phyloP scores from a whole-genome alignment of 371 early-diverging fungal species.

The Mortierella sp. region DNA sequence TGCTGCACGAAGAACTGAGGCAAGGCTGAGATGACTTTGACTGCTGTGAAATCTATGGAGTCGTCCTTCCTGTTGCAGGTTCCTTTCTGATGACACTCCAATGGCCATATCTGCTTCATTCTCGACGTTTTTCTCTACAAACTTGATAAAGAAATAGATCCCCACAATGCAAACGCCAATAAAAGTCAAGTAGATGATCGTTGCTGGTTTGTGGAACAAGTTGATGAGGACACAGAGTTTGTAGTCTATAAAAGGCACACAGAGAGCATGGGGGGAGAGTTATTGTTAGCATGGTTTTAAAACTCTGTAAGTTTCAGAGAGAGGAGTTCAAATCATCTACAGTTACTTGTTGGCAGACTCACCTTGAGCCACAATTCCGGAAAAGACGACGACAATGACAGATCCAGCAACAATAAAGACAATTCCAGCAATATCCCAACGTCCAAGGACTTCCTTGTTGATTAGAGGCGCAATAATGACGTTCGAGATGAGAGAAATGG shows the following conservation, averaged over 20 bases:
- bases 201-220: constrained; percentile 72
- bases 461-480: constrained; percentile 87
- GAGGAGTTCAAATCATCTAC: not conserved
- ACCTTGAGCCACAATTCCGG: constrained; percentile 65
- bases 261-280: no score
- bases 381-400: constrained; percentile 78
- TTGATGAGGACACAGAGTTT: constrained; percentile 80
- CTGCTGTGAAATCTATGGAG: constrained; percentile 33
- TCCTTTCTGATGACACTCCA: constrained; percentile 38
- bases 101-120: constrained; percentile 44
- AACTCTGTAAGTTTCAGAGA: no score
- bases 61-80: constrained; percentile 31
- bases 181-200: constrained; percentile 75
- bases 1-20: not conserved
- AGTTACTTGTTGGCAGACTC: not conserved
- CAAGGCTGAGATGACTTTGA: constrained; percentile 37
- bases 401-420: constrained; percentile 83
- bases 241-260: constrained; percentile 58
- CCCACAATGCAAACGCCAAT: constrained; percentile 64
- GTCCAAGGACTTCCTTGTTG: constrained; percentile 76
- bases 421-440: constrained; percentile 77
- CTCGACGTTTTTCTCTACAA: constrained; percentile 77
- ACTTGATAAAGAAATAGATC: constrained; percentile 63
- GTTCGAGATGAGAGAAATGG: constrained; percentile 85
- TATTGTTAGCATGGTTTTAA: no score